These are phyloP conservation scores for Keqinozyma sinolaborantium DNA, from an alignment of 1,139 yeast genomes.

Conservation along the genomic window DNA sequence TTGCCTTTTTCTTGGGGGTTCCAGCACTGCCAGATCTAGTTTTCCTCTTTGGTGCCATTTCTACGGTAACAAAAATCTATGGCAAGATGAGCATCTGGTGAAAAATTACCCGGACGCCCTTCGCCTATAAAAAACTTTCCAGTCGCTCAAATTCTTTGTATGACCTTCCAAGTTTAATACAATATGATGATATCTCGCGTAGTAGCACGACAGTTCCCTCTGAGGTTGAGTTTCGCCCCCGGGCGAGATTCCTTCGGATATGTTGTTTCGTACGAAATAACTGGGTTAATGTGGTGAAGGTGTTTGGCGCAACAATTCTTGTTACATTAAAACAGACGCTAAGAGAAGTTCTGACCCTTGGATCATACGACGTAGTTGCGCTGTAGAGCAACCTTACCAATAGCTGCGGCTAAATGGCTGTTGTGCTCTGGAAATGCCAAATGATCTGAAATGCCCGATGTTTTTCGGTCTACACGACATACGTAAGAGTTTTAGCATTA, in stretches of 20 bases:
- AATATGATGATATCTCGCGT: constrained; percentile 64
- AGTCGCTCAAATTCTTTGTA: constrained; percentile 19
- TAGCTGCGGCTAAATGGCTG: too few relatives aligned
- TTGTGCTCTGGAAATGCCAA: too few relatives aligned
- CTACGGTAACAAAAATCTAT: background rate
- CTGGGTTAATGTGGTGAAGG: constrained; percentile 55
- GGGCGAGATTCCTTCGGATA: constrained; percentile 35
- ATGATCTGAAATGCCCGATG: too few relatives aligned
- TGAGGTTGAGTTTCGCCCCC: constrained; percentile 33
- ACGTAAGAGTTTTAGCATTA: constrained; percentile 1
- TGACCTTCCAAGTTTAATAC: constrained; percentile 60
- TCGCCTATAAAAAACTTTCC: background rate
- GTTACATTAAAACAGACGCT: constrained; percentile 49
- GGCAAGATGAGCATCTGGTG: constrained; percentile 1
- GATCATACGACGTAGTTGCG: too few relatives aligned
- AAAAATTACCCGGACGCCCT: constrained; percentile 21
- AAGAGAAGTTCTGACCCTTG: constrained; percentile 47
- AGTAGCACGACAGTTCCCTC: constrained; percentile 46
- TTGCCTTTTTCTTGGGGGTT: constrained; percentile 6
- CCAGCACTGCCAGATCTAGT: constrained; percentile 1
- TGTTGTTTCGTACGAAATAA: constrained; percentile 32
- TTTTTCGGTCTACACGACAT: background rate
- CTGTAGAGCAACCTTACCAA: too few relatives aligned
- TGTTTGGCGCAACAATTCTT: constrained; percentile 63
- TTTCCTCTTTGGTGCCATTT: constrained; percentile 1